Evolutionary conservation across 768 basidiomycete genomes (phyloP).

Genomic region (Sarcodon aspratus): DNA sequence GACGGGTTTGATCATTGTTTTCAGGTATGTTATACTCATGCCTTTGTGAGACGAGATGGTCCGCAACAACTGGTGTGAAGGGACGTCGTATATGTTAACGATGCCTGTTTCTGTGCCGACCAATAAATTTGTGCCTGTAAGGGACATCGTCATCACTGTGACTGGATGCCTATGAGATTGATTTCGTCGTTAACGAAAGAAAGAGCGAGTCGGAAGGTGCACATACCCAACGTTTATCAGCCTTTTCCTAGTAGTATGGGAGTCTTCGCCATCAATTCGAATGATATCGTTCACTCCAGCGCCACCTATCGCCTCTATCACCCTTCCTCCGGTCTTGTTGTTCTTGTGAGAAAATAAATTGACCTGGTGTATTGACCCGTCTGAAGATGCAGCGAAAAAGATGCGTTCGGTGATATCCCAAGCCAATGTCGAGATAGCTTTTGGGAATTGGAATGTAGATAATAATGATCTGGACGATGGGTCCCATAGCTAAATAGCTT

Average conservation of each 20-base stretch:
- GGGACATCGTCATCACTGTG: slow-evolving; percentile 62
- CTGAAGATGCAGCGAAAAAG: slow-evolving; percentile 75
- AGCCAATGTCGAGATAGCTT: slow-evolving; percentile 54
- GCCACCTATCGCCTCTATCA: slow-evolving; percentile 65
- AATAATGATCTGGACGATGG: slow-evolving; percentile 62
- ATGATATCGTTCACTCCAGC: slow-evolving; percentile 61
- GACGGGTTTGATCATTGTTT: slow-evolving; percentile 74
- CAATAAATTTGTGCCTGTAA: slow-evolving; percentile 70
- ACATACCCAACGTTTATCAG: slow-evolving; percentile 64
- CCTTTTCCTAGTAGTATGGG: slow-evolving; percentile 36
- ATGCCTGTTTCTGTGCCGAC: slow-evolving; percentile 66
- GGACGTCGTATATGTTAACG: slow-evolving; percentile 76
- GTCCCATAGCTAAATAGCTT: slow-evolving; percentile 60
- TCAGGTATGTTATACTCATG: slow-evolving; percentile 57
- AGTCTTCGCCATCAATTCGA: slow-evolving; percentile 46
- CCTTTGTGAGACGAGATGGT: slow-evolving; percentile 66
- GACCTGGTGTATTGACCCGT: slow-evolving; percentile 70
- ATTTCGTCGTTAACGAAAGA: background rate
- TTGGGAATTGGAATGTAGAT: slow-evolving; percentile 81
- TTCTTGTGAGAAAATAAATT: slow-evolving; percentile 62
- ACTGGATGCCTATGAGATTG: slow-evolving; percentile 48
- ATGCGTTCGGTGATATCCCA: slow-evolving; percentile 82
- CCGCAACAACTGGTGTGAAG: slow-evolving; percentile 83
- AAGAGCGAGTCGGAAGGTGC: background rate
- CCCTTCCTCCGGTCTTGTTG: slow-evolving; percentile 36